Evolutionary conservation across 2,329 filamentous ascomycete genomes (phyloP).

Genomic region (Fusarium lyarnte): DNA sequence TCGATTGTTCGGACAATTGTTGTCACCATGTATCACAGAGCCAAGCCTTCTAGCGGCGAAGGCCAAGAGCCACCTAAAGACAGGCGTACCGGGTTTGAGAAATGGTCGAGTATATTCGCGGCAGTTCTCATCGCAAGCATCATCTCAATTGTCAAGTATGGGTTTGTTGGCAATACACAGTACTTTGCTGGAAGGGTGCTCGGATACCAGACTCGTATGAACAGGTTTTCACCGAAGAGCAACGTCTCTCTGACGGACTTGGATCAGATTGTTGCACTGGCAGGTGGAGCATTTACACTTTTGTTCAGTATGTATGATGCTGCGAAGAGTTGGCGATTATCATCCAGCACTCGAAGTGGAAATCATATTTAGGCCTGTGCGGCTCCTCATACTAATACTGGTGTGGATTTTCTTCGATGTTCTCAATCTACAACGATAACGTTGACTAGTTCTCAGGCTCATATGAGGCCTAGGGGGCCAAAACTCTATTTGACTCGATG

Average conservation of each 20-base stretch:
- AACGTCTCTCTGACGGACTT: not conserved
- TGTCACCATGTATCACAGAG: not conserved
- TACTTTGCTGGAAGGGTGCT: not conserved
- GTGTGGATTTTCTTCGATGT: not conserved
- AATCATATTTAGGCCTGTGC: not conserved
- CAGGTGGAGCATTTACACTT: not conserved
- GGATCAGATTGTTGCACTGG: not conserved
- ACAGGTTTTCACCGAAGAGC: not conserved
- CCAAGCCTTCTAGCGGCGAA: not conserved
- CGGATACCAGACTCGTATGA: not conserved
- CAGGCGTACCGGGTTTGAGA: not conserved
- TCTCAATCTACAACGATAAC: not conserved
- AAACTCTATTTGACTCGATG: not conserved
- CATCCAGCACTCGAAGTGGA: fast-evolving
- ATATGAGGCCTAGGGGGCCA: not conserved
- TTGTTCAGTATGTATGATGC: not conserved
- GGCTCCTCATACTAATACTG: fast-evolving
- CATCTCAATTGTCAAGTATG: not conserved
- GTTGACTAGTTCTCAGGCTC: not conserved
- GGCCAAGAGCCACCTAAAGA: fast-evolving
- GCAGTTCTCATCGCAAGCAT: not conserved
- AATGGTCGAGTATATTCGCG: not conserved
- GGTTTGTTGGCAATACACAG: not conserved
- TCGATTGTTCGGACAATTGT: not conserved
- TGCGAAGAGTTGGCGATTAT: not conserved